Conservation (phyloP, 1,284 basidiomycete species). For the Pterulicium gracile region DNA sequence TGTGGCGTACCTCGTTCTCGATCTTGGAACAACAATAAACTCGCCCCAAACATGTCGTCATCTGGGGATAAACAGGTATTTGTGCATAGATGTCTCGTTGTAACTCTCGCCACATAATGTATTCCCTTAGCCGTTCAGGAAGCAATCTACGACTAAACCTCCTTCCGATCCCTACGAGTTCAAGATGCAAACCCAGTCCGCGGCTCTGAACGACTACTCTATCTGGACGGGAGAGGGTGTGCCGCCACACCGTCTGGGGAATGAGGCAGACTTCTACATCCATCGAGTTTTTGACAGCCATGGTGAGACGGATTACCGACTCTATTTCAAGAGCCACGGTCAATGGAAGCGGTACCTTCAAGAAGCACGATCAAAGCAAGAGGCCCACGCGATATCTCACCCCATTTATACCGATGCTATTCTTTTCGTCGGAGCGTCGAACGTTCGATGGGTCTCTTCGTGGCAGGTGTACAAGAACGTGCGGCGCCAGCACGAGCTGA, state of each 20-base stretch:
- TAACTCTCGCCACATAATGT: background rate
- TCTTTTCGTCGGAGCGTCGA: background rate
- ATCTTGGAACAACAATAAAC: background rate
- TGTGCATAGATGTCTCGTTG: background rate
- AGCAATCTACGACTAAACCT: background rate
- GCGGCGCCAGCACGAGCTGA: background rate
- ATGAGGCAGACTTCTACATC: slow-evolving; percentile 1
- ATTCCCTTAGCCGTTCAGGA: background rate
- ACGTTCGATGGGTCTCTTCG: background rate
- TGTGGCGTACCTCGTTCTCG: background rate
- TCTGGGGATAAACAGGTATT: background rate
- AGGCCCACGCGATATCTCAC: background rate
- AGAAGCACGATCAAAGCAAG: background rate
- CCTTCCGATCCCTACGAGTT: background rate
- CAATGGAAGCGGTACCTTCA: background rate
- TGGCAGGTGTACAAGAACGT: slow-evolving; percentile 2
- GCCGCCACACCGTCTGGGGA: background rate
- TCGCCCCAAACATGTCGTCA: background rate
- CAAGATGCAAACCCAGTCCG: background rate
- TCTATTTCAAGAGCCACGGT: background rate
- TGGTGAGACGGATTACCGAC: background rate
- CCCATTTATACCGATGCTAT: background rate
- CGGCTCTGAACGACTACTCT: background rate
- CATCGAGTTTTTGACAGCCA: no score
- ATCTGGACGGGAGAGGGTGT: background rate